Evolutionary conservation across 768 basidiomycete genomes (phyloP), one percentile per base, ranked within the genome.

Genomic region (Crepidotus variabilis): DNA sequence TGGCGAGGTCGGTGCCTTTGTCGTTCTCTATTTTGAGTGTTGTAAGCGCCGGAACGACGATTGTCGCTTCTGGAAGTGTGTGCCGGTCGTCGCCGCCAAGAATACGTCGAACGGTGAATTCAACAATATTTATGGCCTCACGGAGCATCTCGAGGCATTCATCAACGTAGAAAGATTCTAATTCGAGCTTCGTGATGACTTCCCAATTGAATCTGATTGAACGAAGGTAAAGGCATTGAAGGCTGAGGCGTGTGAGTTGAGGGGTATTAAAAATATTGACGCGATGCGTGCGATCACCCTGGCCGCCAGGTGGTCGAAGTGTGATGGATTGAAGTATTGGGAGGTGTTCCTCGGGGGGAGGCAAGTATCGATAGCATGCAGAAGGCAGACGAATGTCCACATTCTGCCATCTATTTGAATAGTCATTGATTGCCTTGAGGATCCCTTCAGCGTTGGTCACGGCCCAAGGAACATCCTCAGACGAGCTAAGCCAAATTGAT

Each of bases 81-180:
- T 64, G 63, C 47, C 61, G 57, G 56, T 64, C 63, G 49, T 64
- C 63, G 34, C 63, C 63, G 2, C 61, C 59, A 5, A 64, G 46
- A 2, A 64, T 53, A 14, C 57, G 55, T 35, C 54, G 59, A 8
- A 59, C 39, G 5, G 45, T 59, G 8, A 64, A 43, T n/a, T 50
- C 49, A 46, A 57, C 57, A 21, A 64, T 47, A 2, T 54, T 47
- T 9, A 61, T 50, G 18, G 59, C 56, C 32, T 64, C 61, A 10
- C 61, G 59, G 20, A 64, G 54, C 55, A 62, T 62, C 52, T 61
- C 61, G 39, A 64, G 56, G 11, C 54, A 56, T 49, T 64, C 63
- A 45, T 64, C 63, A 18, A 60, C 54, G 39, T 64, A 64, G 56
- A 64, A 64, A 0, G 63, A 61, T 47, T 64, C 63, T 21, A 64